Base-by-base conservation (phyloP, 495 filamentous ascomycete species). In the Gamarada debralockiae region DNA sequence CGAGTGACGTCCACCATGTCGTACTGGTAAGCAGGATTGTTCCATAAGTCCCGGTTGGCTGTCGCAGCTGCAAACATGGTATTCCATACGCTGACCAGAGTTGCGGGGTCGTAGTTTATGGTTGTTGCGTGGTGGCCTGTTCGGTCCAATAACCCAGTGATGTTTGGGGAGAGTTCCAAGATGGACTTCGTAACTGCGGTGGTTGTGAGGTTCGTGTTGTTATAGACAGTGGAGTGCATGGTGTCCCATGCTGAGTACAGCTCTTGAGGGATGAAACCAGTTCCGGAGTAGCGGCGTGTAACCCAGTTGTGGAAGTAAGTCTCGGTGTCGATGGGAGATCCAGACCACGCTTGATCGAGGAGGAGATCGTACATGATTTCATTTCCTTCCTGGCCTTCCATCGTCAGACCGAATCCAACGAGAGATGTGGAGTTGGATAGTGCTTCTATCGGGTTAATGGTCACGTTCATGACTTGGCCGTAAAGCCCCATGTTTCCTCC, bases 321-420 rank as follows among this genome's bases (percentile, higher is more conserved):
- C 6, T 55, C 44, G 0, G 73, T 77, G 31, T 77, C 65, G 25
- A 80, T 67, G 2, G 77, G 71, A 3, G 61, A 58, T 0, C 29
- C 27, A 7, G 61, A 66, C 76, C 76, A 79, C 10, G 74, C 75
- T 59, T 80, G 76, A 33, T 76, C 73, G 4, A 80, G 64, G 0
- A 79, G 58, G 7, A 79, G 59, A 48, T 74, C 65, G 50, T 79
- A 79, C 50, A 79, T 68, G 50, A 80, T 72, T 37, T 80, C 74
- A 48, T 80, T 80, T n/a, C 75, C 74, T 50, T 79, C 75, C 48
- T 78, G 77, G 5, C 74, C 76, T 52, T 78, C 76, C 47, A 71
- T 71, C 8, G 70, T 74, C 15, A 75, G 60, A 5, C 75, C 73
- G 36, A 74, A 73, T 6, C 77, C 77, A 14, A 75, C 65, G 37